Conservation (phyloP, 2,329 filamentous ascomycete genomes). For the Didymella segeticola region DNA sequence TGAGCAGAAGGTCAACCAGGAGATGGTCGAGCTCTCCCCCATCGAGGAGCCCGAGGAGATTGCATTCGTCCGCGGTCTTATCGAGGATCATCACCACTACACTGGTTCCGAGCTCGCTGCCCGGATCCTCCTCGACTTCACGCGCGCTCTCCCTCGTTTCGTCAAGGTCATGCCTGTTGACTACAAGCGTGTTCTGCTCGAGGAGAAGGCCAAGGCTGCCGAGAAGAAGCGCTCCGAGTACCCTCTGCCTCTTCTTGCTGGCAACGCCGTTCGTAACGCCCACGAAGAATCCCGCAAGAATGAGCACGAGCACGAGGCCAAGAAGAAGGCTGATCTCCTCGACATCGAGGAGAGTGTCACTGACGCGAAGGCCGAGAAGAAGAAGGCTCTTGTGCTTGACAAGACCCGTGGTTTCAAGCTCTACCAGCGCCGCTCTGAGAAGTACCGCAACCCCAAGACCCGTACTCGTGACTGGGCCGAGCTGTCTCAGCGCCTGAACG, state of each 20-base stretch:
- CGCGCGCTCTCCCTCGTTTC: conserved; percentile 85
- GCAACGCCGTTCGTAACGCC: conserved; percentile 63
- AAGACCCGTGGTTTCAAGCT: conserved; percentile 99
- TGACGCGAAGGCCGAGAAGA: conserved; percentile 85
- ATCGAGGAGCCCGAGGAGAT: conserved; percentile 88
- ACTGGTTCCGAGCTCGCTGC: conserved; percentile 94
- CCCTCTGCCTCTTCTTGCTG: conserved; percentile 77
- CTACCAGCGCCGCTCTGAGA: conserved; percentile 89
- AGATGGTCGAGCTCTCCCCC: conserved; percentile 92
- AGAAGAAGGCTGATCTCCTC: conserved; percentile 70
- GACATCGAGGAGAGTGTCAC: conserved; percentile 93
- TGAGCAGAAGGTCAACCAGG: conserved; percentile 89
- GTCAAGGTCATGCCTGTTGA: conserved; percentile 93
- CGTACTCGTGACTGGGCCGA: conserved; percentile 94
- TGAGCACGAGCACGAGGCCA: conserved; percentile 66
- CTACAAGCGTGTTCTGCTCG: conserved; percentile 90
- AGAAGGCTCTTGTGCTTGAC: conserved; percentile 91
- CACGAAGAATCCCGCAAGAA: conserved; percentile 63
- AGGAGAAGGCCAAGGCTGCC: conserved; percentile 84
- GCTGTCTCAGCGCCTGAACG: conserved; percentile 82
- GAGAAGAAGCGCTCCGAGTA: conserved; percentile 86
- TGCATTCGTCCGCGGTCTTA: conserved; percentile 85
- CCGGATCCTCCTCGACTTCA: conserved; percentile 94
- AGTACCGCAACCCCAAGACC: conserved; percentile 84
- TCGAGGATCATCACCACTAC: conserved; percentile 98